Percentiles rank a stretch among this genome's conserved stretches.
These are phyloP conservation scores for Solanum corneliomulleri DNA, from an alignment of 257 asterid genomes.

Conservation along the genomic window DNA sequence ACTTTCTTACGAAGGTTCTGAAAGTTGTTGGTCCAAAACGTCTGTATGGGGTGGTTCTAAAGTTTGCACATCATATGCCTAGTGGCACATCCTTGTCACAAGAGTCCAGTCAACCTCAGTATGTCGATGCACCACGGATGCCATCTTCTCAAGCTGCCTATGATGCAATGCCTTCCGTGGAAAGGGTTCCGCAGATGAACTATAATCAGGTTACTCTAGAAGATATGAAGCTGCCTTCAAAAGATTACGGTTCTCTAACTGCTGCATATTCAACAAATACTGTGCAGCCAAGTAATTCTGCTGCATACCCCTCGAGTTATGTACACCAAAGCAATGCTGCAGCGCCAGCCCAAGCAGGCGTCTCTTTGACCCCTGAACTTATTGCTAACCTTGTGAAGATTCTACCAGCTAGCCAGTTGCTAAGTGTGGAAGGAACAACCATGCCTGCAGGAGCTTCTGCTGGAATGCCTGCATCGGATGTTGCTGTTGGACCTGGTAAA, in stretches of 20 bases:
- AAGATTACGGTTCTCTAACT: conserved; percentile 23
- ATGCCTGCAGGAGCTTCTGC: conserved; percentile 20
- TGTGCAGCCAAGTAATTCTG: conserved; percentile 27
- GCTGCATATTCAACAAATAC: conserved; percentile 29
- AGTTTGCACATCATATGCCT: conserved; percentile 47
- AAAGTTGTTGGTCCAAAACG: conserved; percentile 85
- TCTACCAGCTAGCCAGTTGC: conserved; percentile 36
- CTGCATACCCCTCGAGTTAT: conserved; percentile 36
- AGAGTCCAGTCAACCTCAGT: conserved; percentile 23
- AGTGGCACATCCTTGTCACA: conserved; percentile 9
- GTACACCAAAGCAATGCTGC: conserved; percentile 29
- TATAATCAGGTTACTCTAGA: conserved; percentile 32
- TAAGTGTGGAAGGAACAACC: conserved; percentile 33
- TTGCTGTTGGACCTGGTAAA: conserved; percentile 29
- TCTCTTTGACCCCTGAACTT: conserved; percentile 83
- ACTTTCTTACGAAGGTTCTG: conserved; percentile 60
- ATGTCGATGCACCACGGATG: conserved; percentile 29
- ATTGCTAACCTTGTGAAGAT: conserved; percentile 71
- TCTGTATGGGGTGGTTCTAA: conserved; percentile 86
- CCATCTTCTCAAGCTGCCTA: conserved; percentile 32
- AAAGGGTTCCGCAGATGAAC: conserved; percentile 23
- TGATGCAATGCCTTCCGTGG: conserved; percentile 25
- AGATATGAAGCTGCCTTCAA: conserved; percentile 30
- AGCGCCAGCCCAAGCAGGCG: conserved; percentile 42
- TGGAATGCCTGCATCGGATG: conserved; percentile 22